phyloP scores from a whole-genome alignment of 1,139 yeast genomes.

The Geotrichum australiense region DNA sequence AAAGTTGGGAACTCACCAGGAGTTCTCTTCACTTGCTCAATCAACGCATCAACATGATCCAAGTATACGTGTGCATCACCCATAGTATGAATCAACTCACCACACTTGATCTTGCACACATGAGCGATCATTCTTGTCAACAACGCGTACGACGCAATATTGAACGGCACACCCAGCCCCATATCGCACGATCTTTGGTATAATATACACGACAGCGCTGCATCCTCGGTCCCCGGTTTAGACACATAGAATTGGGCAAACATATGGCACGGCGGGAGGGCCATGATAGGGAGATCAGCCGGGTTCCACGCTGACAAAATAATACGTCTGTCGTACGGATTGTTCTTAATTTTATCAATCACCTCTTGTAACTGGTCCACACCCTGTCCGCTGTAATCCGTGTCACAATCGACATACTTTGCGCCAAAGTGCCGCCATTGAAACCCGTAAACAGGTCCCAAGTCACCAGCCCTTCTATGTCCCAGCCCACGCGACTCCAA shows the following conservation, averaged over 20 bases:
- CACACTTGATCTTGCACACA: constrained; percentile 87
- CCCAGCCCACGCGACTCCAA: constrained; percentile 75
- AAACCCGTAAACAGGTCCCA: constrained; percentile 98
- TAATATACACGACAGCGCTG: constrained; percentile 68
- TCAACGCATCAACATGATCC: constrained; percentile 86
- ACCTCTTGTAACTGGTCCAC: constrained; percentile 81
- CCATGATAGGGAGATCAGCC: constrained; percentile 88
- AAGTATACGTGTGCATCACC: constrained; percentile 95
- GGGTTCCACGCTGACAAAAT: constrained; percentile 98
- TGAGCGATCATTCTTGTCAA: constrained; percentile 93
- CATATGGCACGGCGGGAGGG: constrained; percentile 97
- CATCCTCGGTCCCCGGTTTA: constrained; percentile 47
- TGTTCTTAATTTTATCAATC: constrained; percentile 69
- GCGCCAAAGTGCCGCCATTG: constrained; percentile 99
- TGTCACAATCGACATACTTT: constrained; percentile 72
- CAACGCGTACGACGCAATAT: constrained; percentile 92
- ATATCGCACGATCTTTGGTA: constrained; percentile 98
- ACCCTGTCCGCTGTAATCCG: constrained; percentile 83
- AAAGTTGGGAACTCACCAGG: constrained; percentile 81
- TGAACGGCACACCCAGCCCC: constrained; percentile 98
- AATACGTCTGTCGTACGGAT: constrained; percentile 91
- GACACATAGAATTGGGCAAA: constrained; percentile 91
- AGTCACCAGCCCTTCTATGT: constrained; percentile 82
- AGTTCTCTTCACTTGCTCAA: constrained; percentile 63
- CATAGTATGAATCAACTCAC: constrained; percentile 89